These are phyloP conservation scores for Ascochyta viciae-villosae DNA, from an alignment of 2,329 filamentous ascomycete genomes.

Conservation along the genomic window DNA sequence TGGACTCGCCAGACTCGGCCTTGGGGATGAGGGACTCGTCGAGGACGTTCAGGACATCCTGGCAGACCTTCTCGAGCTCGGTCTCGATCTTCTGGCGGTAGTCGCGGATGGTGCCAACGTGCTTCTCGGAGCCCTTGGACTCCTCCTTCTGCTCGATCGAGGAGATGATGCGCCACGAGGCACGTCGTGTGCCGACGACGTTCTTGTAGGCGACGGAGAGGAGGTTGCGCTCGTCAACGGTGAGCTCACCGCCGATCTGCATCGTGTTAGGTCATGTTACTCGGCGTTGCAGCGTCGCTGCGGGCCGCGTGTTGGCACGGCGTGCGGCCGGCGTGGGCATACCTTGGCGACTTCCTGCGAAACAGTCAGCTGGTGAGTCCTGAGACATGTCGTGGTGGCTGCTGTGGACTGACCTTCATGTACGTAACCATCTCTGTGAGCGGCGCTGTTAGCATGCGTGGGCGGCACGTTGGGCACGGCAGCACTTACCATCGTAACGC, in stretches of 20 bases:
- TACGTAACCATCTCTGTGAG: slow-evolving; percentile 90
- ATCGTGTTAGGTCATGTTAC: slow-evolving; percentile 28
- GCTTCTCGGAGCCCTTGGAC: slow-evolving; percentile 96
- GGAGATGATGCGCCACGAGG: slow-evolving; percentile 98
- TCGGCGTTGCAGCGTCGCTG: slow-evolving; percentile 17
- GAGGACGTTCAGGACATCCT: slow-evolving; percentile 95
- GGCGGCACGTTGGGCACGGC: slow-evolving; percentile 20
- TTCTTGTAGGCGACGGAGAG: slow-evolving; percentile 99
- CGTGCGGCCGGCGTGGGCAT: slow-evolving; percentile 44
- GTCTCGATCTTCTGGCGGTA: slow-evolving; percentile 98
- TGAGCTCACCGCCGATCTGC: slow-evolving; percentile 71
- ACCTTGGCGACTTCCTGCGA: slow-evolving; percentile 90
- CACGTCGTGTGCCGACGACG: slow-evolving; percentile 96
- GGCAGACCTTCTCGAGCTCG: slow-evolving; percentile 97
- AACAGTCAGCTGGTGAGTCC: slow-evolving; percentile 44
- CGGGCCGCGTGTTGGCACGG: slow-evolving; percentile 29
- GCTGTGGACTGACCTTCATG: slow-evolving; percentile 77
- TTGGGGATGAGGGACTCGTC: slow-evolving; percentile 94
- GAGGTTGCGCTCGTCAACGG: slow-evolving; percentile 81
- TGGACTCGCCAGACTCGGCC: slow-evolving; percentile 95
- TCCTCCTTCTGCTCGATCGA: slow-evolving; percentile 99
- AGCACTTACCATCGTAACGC: slow-evolving; percentile 88
- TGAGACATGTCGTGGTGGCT: neutral
- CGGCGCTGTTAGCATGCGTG: slow-evolving; percentile 44
- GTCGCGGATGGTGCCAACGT: slow-evolving; percentile 91